Conservation (phyloP, 768 basidiomycete genomes). For the Xerocomus potaroensis region DNA sequence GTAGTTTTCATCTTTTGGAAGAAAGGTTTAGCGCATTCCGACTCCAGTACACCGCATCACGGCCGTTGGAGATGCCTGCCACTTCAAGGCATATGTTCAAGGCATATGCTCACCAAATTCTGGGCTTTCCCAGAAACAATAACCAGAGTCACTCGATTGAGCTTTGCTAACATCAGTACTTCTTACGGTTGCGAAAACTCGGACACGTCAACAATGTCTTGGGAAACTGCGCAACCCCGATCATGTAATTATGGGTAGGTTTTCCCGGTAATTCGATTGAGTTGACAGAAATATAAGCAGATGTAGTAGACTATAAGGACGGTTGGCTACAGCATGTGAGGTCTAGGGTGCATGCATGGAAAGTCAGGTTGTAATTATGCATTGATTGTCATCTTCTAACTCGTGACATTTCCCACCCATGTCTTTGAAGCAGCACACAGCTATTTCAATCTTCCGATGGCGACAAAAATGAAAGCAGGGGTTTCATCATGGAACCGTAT, state of each 20-base stretch:
- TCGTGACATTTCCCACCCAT: conserved; percentile 60
- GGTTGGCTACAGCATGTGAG: conserved; percentile 46
- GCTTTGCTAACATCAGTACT: too few species aligned
- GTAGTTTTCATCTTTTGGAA: too few species aligned
- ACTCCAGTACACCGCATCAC: too few species aligned
- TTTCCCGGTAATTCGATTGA: not conserved
- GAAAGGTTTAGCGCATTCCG: too few species aligned
- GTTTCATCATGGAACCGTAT: conserved; percentile 3
- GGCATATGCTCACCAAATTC: too few species aligned
- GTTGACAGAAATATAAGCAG: conserved; percentile 18
- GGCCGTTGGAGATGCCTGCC: too few species aligned
- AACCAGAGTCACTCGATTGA: too few species aligned
- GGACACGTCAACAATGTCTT: too few species aligned
- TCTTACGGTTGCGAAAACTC: too few species aligned
- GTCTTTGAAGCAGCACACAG: conserved; percentile 46
- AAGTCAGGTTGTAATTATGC: conserved; percentile 73
- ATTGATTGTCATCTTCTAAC: conserved; percentile 43
- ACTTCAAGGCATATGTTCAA: too few species aligned
- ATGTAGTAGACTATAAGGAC: conserved; percentile 25
- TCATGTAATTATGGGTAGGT: conserved; percentile 14
- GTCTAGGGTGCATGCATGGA: conserved; percentile 74
- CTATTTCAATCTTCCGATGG: conserved; percentile 65
- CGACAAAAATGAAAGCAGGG: conserved; percentile 61
- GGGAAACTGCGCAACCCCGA: too few species aligned
- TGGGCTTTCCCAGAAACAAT: too few species aligned